A percentile compares a stretch with the other conserved stretches of the same genome.
phyloP scores from a whole-genome alignment of 1,139 yeast genomes.

The Pneumocystis carinii region DNA sequence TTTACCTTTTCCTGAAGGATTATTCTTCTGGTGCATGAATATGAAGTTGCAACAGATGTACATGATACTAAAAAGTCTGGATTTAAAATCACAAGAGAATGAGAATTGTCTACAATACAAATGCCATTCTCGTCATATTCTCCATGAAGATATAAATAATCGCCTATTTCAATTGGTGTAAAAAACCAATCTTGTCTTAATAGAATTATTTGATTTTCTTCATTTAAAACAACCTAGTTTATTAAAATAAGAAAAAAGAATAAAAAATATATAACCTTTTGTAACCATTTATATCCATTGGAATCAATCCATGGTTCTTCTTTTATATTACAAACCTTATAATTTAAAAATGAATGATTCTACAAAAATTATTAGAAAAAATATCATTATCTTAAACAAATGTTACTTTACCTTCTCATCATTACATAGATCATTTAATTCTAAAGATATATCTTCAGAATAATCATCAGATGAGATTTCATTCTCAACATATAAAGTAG shows the following conservation, averaged over 20 bases:
- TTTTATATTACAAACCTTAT: not conserved
- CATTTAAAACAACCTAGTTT: not conserved
- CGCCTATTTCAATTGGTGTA: constrained; percentile 15
- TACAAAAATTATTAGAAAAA: not conserved
- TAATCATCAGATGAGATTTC: too few species aligned
- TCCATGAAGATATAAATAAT: constrained; percentile 28
- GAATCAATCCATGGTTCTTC: not conserved
- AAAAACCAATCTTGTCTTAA: constrained; percentile 1
- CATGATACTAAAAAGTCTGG: constrained; percentile 77
- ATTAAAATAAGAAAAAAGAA: not conserved
- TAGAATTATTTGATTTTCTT: not conserved
- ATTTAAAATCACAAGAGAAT: constrained; percentile 54
- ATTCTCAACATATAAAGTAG: too few species aligned
- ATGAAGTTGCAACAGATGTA: constrained; percentile 63
- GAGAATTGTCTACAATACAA: constrained; percentile 39
- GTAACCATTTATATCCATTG: not conserved
- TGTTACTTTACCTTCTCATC: not conserved
- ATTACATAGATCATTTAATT: not conserved
- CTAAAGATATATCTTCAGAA: not conserved
- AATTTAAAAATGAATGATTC: not conserved
- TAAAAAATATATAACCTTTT: not conserved
- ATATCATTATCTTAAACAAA: not conserved
- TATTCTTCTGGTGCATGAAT: constrained; percentile 57
- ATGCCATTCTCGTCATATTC: constrained; percentile 12
- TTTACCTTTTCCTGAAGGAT: constrained; percentile 43